Percentiles rank a stretch among this genome's conserved stretches.
phyloP scores from a whole-genome alignment of 345 rosid genomes.

The Pistacia atlantica region DNA sequence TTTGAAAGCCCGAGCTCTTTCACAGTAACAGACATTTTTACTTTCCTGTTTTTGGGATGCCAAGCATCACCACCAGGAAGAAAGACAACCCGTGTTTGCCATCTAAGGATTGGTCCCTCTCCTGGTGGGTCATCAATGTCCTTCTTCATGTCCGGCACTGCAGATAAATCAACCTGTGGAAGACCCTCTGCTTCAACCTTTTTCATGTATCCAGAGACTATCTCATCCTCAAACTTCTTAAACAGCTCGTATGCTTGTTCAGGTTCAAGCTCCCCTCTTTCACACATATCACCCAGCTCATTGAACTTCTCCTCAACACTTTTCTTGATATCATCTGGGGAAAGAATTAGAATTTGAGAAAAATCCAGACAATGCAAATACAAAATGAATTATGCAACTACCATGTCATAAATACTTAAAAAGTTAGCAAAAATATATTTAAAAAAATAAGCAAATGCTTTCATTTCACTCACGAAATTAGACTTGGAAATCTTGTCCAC shows the following conservation, averaged over 20 bases:
- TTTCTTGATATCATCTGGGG: conserved; percentile 78
- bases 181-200: conserved; percentile 69
- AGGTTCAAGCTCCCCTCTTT: conserved; percentile 70
- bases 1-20: conserved; percentile 94
- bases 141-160: conserved; percentile 50
- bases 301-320: conserved; percentile 76
- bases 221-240: conserved; percentile 87
- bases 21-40: conserved; percentile 88
- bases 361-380: conserved; percentile 6
- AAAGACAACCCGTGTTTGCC: conserved; percentile 85
- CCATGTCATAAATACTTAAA: background rate
- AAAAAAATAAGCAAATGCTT: background rate
- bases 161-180: conserved; percentile 54
- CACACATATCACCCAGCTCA: conserved; percentile 88
- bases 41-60: conserved; percentile 98
- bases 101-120: conserved; percentile 87
- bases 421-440: background rate
- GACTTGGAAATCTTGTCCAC: background rate
- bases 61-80: conserved; percentile 98
- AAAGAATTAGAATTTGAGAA: conserved; percentile 3
- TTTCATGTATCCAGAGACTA: conserved; percentile 67
- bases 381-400: conserved; percentile 9
- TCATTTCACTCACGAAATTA: background rate
- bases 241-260: conserved; percentile 82
- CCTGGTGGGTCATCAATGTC: conserved; percentile 81